Percentiles rank a stretch among this genome's conserved stretches.
phyloP scores from a whole-genome alignment of 345 rosid species.

The Gossypium raimondii region DNA sequence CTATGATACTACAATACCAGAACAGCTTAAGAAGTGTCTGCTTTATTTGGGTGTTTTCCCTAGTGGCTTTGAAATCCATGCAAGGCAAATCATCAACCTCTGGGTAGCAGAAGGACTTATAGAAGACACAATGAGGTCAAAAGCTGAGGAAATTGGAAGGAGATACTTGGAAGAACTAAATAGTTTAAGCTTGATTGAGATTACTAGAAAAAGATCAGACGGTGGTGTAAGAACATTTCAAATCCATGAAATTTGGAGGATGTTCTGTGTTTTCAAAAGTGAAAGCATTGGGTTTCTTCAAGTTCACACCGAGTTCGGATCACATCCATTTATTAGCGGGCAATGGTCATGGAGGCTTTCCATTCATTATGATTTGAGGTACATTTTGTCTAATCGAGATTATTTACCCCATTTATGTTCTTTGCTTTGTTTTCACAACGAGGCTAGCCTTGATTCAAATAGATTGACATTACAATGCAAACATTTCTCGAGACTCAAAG shows the following conservation, averaged over 20 bases:
- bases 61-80: neutral
- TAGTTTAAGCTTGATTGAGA: neutral
- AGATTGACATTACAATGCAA: neutral
- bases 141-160: conserved; percentile 7
- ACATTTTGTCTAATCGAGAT: neutral
- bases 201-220: neutral
- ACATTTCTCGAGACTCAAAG: neutral
- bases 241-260: conserved; percentile 2
- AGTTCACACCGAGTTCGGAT: neutral
- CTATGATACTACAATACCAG: neutral
- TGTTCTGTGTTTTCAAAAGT: neutral
- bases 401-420: neutral
- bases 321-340: neutral
- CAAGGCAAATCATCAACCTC: conserved; percentile 1
- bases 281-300: neutral
- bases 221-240: neutral
- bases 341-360: neutral
- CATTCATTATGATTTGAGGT: neutral
- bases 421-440: neutral
- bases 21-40: neutral
- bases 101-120: conserved; percentile 15
- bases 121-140: neutral
- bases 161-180: conserved; percentile 5
- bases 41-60: conserved; percentile 12
- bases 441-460: neutral